A percentile compares a stretch with the other conserved stretches of the same genome.
Evolutionary conservation across 305 asterid genomes (phyloP).

Genomic region (Lippia alba): DNA sequence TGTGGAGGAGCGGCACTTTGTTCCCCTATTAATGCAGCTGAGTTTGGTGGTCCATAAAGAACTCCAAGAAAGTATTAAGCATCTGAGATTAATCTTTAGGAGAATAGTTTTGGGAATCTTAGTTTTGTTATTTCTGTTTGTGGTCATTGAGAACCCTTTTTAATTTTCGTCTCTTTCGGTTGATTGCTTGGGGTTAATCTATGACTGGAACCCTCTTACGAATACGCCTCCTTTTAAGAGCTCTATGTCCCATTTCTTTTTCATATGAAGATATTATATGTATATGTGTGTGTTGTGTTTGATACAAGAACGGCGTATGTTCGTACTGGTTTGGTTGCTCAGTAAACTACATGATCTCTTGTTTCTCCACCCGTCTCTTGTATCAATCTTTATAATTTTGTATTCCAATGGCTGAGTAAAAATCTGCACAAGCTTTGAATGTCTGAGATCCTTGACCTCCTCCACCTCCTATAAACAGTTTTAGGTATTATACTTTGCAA

Average conservation of each 20-base stretch:
- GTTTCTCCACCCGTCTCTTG: neutral
- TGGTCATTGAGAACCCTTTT: neutral
- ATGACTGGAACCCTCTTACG: neutral
- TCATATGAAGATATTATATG: neutral
- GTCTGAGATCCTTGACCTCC: neutral
- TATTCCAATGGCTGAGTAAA: neutral
- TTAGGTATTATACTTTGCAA: neutral
- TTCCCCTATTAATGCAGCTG: neutral
- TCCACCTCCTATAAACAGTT: neutral
- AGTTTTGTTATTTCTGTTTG: neutral
- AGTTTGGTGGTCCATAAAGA: neutral
- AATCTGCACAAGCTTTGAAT: neutral
- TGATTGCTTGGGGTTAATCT: neutral
- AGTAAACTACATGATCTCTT: neutral
- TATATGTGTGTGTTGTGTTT: neutral
- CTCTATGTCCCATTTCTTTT: neutral
- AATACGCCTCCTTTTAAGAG: neutral
- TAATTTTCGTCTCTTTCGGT: neutral
- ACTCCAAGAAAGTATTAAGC: neutral
- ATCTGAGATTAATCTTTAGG: neutral
- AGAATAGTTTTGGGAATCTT: neutral
- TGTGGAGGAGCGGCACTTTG: neutral
- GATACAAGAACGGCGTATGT: neutral
- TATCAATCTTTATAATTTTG: neutral
- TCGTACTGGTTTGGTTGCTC: neutral